Base-by-base conservation (phyloP, 768 basidiomycete species). In the Macrolepiota albuminosa region DNA sequence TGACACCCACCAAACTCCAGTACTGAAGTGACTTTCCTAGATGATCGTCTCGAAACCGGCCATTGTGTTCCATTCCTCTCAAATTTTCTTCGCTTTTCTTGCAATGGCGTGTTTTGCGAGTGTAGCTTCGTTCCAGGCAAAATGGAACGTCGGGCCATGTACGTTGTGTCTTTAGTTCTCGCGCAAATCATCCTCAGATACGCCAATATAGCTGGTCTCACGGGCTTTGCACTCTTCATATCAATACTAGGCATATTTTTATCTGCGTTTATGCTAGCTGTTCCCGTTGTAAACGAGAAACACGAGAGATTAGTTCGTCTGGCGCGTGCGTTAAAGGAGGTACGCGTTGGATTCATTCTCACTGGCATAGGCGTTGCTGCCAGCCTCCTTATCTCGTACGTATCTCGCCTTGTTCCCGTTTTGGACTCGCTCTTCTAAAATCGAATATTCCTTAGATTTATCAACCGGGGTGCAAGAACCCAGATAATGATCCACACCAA, bases 61-160 rank as follows among this genome's bases (percentile, higher is more conserved):
- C 61, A 89, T 93, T 69, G 79, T 92, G 57, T 86, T 87, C 69
- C 85, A 90, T 70, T 71, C 83, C 34, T 85, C 83, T 3, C 90
- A 96, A 77, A 81, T 85, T 56, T 95, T 98, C 80, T 94, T 96
- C 85, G 88, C 89, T 71, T 97, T 98, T 69, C 81, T 98, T 50
- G 85, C 92, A 13, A 89, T 96, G 85, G 89, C 88, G 50, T 95
- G 93, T 69, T 94, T 93, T 66, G 95, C 91, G 8, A 87, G 89
- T 66, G 90, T 94, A 4, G 95, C 95, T 0, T 76, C 79, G 24
- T 98, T 96, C 72, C 95, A 98, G 67, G 86, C 91, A 4, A 88
- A 89, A 64, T 95, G 85, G 84, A 68, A 79, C 10, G 81, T 96
- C 29, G 91, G 91, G 8, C 91, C 93, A 42, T 97, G 95, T 96